Evolutionary conservation across 345 rosid species (phyloP), one percentile per base, ranked within the genome.

Genomic region (Eucalyptus erythrocorys): DNA sequence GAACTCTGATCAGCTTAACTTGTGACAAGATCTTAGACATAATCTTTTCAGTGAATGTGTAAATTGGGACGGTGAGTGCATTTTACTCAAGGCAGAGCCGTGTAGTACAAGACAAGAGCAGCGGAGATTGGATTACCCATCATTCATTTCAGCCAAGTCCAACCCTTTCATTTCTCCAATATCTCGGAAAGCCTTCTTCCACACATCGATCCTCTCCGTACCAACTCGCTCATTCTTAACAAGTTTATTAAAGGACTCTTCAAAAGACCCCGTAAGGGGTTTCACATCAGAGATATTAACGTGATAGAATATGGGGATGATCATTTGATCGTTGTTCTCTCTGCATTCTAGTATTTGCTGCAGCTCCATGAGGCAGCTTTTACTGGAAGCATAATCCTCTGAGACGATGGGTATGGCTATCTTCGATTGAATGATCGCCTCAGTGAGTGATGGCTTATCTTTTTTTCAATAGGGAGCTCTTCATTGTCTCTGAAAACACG

Each of bases 11-110:
- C 7, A 0, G 43, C 13, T 68, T 68, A 34, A 16, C 80, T 2
- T 34, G 24, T 8, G 13, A 9, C 80, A 34, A 34, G 80, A 68
- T 32, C 80, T 68, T 15, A 68, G 80, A 68, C 80, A 0, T 17
- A 16, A 68, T 3, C 2, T 34, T 66, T 32, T 68, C 42, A 16
- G 43, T 68, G 37, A 32, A 32, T 2, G 13, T 16, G 43, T 32
- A 34, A 0, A 34, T 17, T 16, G 24, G 42, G 80, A 68, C 4
- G 0, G 13, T 0, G 80, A 34, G 42, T 34, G 42, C 42, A 32
- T 68, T 66, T 16, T 17, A 0, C 43, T 68, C 80, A 34, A 68
- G 79, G 42, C 42, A 68, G 24, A 71, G 76, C 24, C 1, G 2
- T 64, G 22, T 13, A 42, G 2, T 1, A 66, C 0, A 0, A 34